Percentiles rank a stretch among this genome's conserved stretches.
Evolutionary conservation across 305 asterid genomes (phyloP).

Genomic region (Solanum chacoense): DNA sequence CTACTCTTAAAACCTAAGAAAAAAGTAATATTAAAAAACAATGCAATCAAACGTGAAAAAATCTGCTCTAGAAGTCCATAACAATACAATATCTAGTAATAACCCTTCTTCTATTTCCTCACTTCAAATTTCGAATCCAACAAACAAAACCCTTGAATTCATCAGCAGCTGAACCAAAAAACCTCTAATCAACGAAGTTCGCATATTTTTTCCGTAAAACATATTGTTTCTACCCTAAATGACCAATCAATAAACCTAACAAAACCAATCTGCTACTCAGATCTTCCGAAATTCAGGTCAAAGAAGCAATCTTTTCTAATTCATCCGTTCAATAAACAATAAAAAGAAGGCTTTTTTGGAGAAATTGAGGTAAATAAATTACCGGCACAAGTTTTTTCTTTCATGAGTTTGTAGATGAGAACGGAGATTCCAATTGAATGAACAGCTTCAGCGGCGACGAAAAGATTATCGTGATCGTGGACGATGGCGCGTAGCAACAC

Average conservation of each 20-base stretch:
- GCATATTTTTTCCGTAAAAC: background rate
- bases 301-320: background rate
- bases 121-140: background rate
- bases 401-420: slow-evolving; percentile 76
- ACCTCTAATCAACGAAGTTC: background rate
- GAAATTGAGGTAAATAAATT: background rate
- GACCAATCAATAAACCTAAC: background rate
- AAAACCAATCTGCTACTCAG: background rate
- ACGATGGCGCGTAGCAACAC: slow-evolving; percentile 73
- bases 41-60: background rate
- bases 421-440: slow-evolving; percentile 75
- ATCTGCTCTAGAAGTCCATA: background rate
- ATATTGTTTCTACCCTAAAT: background rate
- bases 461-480: slow-evolving; percentile 84
- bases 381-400: slow-evolving; percentile 95
- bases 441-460: slow-evolving; percentile 91
- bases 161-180: background rate
- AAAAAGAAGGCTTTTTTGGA: background rate
- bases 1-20: background rate
- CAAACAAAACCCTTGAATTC: background rate
- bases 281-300: background rate
- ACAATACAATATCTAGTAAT: background rate
- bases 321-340: background rate
- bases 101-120: background rate
- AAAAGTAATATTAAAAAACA: background rate